Base-by-base conservation (phyloP, 768 basidiomycete genomes). In the Candolleomyces efflorescens region DNA sequence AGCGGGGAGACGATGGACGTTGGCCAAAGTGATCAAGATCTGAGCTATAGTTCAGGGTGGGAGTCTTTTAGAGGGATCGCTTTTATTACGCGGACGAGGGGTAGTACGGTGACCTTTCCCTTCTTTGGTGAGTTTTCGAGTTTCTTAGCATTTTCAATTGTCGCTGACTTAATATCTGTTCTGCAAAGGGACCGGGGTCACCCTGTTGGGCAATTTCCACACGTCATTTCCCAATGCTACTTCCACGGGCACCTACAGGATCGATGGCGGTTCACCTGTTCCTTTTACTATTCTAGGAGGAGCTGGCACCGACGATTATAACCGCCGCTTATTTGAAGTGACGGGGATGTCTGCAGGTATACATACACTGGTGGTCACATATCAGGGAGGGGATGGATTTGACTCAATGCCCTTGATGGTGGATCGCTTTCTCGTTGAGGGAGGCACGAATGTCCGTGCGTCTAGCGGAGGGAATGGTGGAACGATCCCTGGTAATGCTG, bases 261-360 rank as follows among this genome's bases (percentile, higher is more conserved):
- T 43, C 5, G 41, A 43, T 15, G 5, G 41, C 13, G 41, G 41
- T 13, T 17, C 41, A 43, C 23, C 22, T 12, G 44, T 53, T 5
- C 6, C 50, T 5, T 58, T 58, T 38, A 47, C 50, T 12, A 53
- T 53, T 18, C 38, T n/a, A 12, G 43, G 32, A 10, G 57, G 39
- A 17, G 57, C 41, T 11, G 44, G 43, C n/a, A 27, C 26, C 20
- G 44, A 39, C 4, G 57, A 52, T 4, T 58, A 53, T 20, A 58
- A 58, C 43, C 41, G 51, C 41, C 39, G 7, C 2, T 45, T 53
- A n/a, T 58, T 58, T 27, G 39, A 58, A 26, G 45, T 48, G 17
- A 26, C 50, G 7, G 12, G 23, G 7, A 27, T 58, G 15, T 37
- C 57, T 17, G 50, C 52, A 9, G 57, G 57, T n/a, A 38, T 26